Base-by-base conservation (phyloP, 352 stramenopile species). In the Phytophthora hibernalis region DNA sequence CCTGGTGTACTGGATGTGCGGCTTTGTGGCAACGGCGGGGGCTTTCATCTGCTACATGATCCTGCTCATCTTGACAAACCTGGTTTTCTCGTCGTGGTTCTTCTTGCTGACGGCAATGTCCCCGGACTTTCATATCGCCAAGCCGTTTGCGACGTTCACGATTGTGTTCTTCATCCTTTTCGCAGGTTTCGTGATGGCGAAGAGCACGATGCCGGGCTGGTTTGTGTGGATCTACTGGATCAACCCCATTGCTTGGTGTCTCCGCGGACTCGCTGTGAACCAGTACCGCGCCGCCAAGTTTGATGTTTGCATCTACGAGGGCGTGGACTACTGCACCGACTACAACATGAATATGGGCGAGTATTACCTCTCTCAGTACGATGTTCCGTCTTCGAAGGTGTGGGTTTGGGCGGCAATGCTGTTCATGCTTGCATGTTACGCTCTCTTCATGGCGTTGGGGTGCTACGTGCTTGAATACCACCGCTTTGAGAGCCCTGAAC, bases 181-280 rank as follows among this genome's bases (percentile, higher is more conserved):
- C 44, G 73, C 65, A 2, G 80, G 80, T 56, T 90, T 89, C 35
- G 60, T 89, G 5, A 66, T 86, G 56, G 24, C 75, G 5, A 81
- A 82, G 42, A 58, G 64, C 18, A 59, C 72, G 9, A 87, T 91
- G 10, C 82, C 79, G 7, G 62, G 63, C 35, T 80, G 69, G 45
- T 77, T 78, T n/a, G 43, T 80, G n/a, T 90, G 80, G 82, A 42
- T 88, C n/a, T 89, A 86, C 68, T 87, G 72, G 67, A 68, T 90
- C 12, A 79, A 86, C 54, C 82, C 82, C 3, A 71, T 91, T n/a
- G 52, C 69, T 1, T 91, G 82, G 82, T 68, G 58, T 37, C 49
- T 83, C 1, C 79, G 80, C 9, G 62, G 49, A 10, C 35, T 68
- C 11, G 74, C 49, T 37, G 73, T 71, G 54, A 74, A 74, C n/a